Evolutionary conservation across 441 rosid species (phyloP).

Genomic region (Mallotus repandus): DNA sequence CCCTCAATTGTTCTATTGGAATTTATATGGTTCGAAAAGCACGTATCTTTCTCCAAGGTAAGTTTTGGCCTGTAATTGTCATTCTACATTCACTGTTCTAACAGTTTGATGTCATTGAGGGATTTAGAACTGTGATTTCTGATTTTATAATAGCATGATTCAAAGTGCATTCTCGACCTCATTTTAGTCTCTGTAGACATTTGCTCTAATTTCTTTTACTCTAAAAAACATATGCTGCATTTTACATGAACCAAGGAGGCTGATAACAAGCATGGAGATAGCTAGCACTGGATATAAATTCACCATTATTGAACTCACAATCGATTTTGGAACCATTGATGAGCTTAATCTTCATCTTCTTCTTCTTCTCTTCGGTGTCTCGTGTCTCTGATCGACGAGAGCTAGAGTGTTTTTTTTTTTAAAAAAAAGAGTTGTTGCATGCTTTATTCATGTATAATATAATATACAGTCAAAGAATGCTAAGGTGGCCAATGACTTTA

Average conservation of each 20-base stretch:
- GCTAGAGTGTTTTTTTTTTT: too few species aligned
- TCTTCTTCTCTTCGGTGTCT: too few species aligned
- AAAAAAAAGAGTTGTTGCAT: too few species aligned
- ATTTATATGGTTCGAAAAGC: conserved; percentile 66
- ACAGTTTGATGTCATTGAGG: background rate
- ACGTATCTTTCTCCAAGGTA: conserved; percentile 70
- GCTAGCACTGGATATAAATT: too few species aligned
- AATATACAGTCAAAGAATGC: too few species aligned
- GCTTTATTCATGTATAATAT: too few species aligned
- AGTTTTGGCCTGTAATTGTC: conserved; percentile 7
- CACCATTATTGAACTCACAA: too few species aligned
- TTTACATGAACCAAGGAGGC: background rate
- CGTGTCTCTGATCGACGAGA: too few species aligned
- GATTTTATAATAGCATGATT: background rate
- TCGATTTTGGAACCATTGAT: too few species aligned
- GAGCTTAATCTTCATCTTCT: too few species aligned
- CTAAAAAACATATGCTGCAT: conserved; percentile 82
- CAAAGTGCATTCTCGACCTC: background rate
- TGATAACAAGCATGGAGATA: too few species aligned
- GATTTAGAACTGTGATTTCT: background rate
- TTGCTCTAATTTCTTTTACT: conserved; percentile 70
- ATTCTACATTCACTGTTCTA: background rate
- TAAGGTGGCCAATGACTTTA: too few species aligned
- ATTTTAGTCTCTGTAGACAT: conserved; percentile 62
- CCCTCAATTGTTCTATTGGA: conserved; percentile 89